phyloP scores from a whole-genome alignment of 352 stramenopile genomes.

The Phytophthora agathidicida region DNA sequence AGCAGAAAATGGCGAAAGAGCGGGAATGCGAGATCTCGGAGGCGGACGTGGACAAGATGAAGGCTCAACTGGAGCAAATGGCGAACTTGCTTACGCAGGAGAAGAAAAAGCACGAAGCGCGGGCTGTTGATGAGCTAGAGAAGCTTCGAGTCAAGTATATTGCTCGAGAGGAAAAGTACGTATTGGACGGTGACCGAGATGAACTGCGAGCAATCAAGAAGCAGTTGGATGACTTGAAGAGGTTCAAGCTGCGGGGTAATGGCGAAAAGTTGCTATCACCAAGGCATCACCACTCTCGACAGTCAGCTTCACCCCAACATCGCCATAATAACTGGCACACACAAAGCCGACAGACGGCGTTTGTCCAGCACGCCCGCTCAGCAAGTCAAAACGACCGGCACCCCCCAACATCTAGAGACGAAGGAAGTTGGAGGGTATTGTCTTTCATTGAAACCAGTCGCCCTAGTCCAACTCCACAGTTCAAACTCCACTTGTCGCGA shows the following conservation, averaged over 20 bases:
- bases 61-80: conserved; percentile 65
- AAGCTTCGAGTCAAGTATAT: conserved; percentile 84
- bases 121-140: conserved; percentile 72
- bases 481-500: background rate
- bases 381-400: background rate
- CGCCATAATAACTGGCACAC: conserved; percentile 11
- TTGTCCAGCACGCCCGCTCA: conserved; percentile 7
- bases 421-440: conserved; percentile 9
- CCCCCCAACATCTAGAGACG: conserved; percentile 7
- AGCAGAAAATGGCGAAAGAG: conserved; percentile 52
- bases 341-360: conserved; percentile 11
- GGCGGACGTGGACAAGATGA: conserved; percentile 44
- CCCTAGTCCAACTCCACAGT: background rate
- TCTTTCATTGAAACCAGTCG: conserved; percentile 15
- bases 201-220: conserved; percentile 84
- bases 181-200: conserved; percentile 79
- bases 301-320: conserved; percentile 12
- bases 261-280: background rate
- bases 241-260: conserved; percentile 38
- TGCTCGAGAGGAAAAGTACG: conserved; percentile 78
- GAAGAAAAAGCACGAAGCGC: conserved; percentile 72
- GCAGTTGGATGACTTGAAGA: conserved; percentile 75
- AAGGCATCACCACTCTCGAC: conserved; percentile 6
- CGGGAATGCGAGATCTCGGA: conserved; percentile 46
- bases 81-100: conserved; percentile 56